Evolutionary conservation across 2,329 filamentous ascomycete species (phyloP), one percentile per base, ranked within the genome.

Genomic region (Pseudogymnoascus sp.): DNA sequence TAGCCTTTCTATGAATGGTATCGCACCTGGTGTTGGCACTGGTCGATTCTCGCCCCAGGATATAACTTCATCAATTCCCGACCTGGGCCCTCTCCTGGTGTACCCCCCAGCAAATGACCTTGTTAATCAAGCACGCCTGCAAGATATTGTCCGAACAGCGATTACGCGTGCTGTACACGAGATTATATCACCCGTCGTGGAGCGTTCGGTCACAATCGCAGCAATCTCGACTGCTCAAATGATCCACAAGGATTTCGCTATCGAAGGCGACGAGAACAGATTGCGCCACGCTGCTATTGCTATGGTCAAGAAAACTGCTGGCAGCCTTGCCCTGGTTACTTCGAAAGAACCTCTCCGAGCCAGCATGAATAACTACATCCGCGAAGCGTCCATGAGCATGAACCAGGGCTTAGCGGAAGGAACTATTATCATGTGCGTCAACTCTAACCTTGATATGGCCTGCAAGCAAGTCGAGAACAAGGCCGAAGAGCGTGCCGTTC

Each of bases 381-480:
- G 94, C 59, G 80, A 80, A 57, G 73, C 86, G n/a, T 81, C 84
- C 2, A 78, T 75, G 57, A 84, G 87, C 37, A 82, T 96, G 37
- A 84, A 87, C 68, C 82, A 86, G 66, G 89, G 90, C 14, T 82
- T 99, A 64, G 91, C 94, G 0, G 94, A 99, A 75, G 94, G 94
- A 6, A 90, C 94, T 33, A 94, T 99, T 64, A 84, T 97, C 61
- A 97, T 99, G 90, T 97, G 95, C 74, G 93, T 99, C 64, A 99
- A 97, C 73, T 93, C 95, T 66, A 99, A 99, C 72, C 82, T 99
- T 30, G 94, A 99, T 68, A 82, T 91, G 39, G 93, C 95, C 53
- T 97, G 94, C 71, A 88, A 84, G 68, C 90, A 97, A 64, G 95
- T 99, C 50, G 94, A 99, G 74, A 91, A 94, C 73, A 92, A 94